Evolutionary conservation across 1,139 yeast species (phyloP).

Genomic region (Kodamaea sp.): DNA sequence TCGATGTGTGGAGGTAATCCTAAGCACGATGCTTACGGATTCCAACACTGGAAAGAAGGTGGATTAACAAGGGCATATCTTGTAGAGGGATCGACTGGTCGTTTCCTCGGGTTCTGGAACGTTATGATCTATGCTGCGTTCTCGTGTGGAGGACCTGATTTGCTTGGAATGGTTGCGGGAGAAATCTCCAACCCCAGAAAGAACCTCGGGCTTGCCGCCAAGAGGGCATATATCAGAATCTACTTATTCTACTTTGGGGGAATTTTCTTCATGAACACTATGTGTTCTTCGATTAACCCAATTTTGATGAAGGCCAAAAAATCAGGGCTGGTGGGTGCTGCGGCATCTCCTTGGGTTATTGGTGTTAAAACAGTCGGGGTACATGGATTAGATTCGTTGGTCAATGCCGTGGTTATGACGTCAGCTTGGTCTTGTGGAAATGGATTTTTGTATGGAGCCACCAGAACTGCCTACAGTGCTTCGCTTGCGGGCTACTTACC

Average conservation of each 20-base stretch:
- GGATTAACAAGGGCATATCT: constrained; percentile 36
- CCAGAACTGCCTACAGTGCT: constrained; percentile 38
- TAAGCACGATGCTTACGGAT: constrained; percentile 37
- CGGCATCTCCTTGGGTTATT: constrained; percentile 43
- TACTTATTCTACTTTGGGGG: constrained; percentile 41
- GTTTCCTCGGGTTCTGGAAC: constrained; percentile 38
- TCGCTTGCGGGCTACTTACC: constrained; percentile 42
- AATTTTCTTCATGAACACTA: constrained; percentile 36
- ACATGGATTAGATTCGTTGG: constrained; percentile 35
- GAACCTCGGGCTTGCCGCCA: constrained; percentile 35
- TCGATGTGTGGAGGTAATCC: constrained; percentile 17
- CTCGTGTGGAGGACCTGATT: constrained; percentile 47
- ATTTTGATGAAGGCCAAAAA: constrained; percentile 26
- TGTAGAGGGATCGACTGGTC: constrained; percentile 34
- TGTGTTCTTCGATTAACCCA: constrained; percentile 38
- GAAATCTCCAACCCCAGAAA: constrained; percentile 37
- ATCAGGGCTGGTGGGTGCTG: constrained; percentile 31
- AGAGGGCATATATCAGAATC: constrained; percentile 35
- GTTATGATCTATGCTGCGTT: constrained; percentile 41
- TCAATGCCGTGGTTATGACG: constrained; percentile 35
- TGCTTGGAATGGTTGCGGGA: constrained; percentile 35
- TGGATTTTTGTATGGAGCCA: constrained; percentile 37
- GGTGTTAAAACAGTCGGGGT: constrained; percentile 40
- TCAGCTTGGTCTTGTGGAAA: constrained; percentile 45
- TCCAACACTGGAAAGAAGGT: constrained; percentile 35